Evolutionary conservation across 345 rosid genomes (phyloP), one percentile per base, ranked within the genome.

Genomic region (Pseudoturritis turrita): DNA sequence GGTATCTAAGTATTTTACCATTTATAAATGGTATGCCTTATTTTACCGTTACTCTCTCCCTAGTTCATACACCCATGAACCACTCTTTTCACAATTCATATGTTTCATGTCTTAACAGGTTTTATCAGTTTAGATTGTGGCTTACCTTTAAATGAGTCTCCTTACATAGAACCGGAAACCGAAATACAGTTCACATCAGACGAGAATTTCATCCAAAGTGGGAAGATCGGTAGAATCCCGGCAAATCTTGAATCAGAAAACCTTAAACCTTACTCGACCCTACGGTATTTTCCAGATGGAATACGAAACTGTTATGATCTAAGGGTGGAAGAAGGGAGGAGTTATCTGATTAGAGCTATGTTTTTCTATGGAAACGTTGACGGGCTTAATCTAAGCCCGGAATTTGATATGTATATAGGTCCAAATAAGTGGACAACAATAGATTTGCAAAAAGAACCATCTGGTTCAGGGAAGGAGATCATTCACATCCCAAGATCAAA

Each of bases 101-200:
- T 45, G 12, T 56, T 55, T 15, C 10, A 19, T 71, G 18, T 50
- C 71, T 63, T 72, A 10, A 23, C 71, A 79, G 81, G 77, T 21
- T 79, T 74, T 61, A 78, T 78, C 51, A 79, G 78, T 62, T 68
- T 81, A 35, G 84, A 83, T 22, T 79, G 83, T 33, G 83, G 84
- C 0, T 59, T 79, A 10, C 65, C 72, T 12, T n/a, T 25, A 3
- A 36, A 21, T 3, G 68, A 50, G 35, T 12, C 72, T 36, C 61
- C 59, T 40, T 79, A 81, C 6, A 5, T 10, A 2, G 82, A 81
- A 15, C 0, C 77, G 0, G 50, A 43, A 26, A 73, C 58, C 0
- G 54, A 33, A 19, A 26, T 83, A 17, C 37, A 25, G 53, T 83
- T 75, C 65, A 62, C 23, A 18, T 81, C 86, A 7, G 80, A 81